phyloP scores from a whole-genome alignment of 2,329 filamentous ascomycete genomes.

The Aureobasidium sp. region DNA sequence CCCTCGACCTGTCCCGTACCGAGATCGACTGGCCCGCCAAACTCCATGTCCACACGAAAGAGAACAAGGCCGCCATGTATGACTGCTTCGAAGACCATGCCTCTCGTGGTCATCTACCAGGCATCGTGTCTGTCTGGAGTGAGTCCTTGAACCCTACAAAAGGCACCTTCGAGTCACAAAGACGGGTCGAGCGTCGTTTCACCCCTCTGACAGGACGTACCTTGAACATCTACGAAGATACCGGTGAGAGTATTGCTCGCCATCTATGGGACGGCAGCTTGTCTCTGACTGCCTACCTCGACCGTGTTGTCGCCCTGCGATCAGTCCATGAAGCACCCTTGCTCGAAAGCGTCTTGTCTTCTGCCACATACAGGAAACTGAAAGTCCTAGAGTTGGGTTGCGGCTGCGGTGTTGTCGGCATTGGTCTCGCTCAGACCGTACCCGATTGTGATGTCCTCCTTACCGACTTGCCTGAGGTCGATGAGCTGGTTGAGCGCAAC shows the following conservation, averaged over 20 bases:
- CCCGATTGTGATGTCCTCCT: conserved; percentile 48
- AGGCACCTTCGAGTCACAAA: conserved; percentile 38
- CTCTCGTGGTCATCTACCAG: conserved; percentile 29
- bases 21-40: conserved; percentile 33
- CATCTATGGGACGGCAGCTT: conserved; percentile 64
- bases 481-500: conserved; percentile 54
- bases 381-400: conserved; percentile 58
- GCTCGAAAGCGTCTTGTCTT: conserved; percentile 31
- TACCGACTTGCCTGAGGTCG: conserved; percentile 60
- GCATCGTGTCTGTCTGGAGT: conserved; percentile 54
- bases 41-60: conserved; percentile 34
- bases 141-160: conserved; percentile 34
- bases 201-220: conserved; percentile 32
- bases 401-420: conserved; percentile 62
- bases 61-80: conserved; percentile 18
- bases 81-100: conserved; percentile 27
- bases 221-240: conserved; percentile 58
- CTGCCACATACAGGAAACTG: conserved; percentile 36
- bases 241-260: conserved; percentile 63
- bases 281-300: conserved; percentile 48
- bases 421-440: conserved; percentile 52
- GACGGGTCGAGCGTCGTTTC: conserved; percentile 51
- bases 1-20: conserved; percentile 34
- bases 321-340: conserved; percentile 27
- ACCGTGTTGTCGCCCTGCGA: conserved; percentile 34